phyloP scores from a whole-genome alignment of 2,329 filamentous ascomycete species.

The Exophiala aquamarina region DNA sequence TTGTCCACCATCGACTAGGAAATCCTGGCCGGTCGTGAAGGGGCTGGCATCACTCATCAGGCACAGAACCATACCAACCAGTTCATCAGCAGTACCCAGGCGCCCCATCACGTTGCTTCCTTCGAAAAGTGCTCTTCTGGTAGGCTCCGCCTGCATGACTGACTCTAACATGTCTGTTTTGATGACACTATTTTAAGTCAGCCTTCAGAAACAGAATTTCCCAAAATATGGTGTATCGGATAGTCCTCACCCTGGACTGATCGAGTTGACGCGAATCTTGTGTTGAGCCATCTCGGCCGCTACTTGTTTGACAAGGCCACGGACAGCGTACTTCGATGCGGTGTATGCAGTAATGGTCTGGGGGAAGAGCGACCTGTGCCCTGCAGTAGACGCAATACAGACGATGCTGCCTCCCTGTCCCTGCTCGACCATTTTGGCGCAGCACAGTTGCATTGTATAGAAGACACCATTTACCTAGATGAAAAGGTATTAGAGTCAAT shows the following conservation, averaged over 20 bases:
- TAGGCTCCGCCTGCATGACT: conserved; percentile 2
- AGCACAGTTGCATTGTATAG: no score
- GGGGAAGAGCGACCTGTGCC: conserved; percentile 7
- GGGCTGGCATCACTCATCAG: no score
- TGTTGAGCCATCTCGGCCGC: conserved; percentile 38
- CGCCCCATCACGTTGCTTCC: no score
- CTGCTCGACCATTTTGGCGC: conserved; percentile 6
- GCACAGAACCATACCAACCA: no score
- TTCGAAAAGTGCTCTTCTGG: conserved; percentile 3
- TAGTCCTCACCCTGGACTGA: conserved; percentile 29
- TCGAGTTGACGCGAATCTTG: conserved; percentile 32
- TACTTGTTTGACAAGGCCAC: conserved; percentile 42
- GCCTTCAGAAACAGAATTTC: not conserved
- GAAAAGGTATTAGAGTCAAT: no score
- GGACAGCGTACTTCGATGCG: conserved; percentile 44
- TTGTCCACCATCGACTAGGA: no score
- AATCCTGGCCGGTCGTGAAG: no score
- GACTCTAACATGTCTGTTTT: conserved; percentile 11
- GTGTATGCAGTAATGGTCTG: conserved; percentile 36
- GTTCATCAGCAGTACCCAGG: no score
- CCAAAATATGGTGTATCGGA: not conserved
- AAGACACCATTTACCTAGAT: no score
- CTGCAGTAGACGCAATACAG: conserved; percentile 12
- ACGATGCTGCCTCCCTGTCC: conserved; percentile 23
- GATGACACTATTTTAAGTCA: conserved; percentile 4